Evolutionary conservation across 129 eudicot genomes (phyloP).

Genomic region (Glebionis coronaria): DNA sequence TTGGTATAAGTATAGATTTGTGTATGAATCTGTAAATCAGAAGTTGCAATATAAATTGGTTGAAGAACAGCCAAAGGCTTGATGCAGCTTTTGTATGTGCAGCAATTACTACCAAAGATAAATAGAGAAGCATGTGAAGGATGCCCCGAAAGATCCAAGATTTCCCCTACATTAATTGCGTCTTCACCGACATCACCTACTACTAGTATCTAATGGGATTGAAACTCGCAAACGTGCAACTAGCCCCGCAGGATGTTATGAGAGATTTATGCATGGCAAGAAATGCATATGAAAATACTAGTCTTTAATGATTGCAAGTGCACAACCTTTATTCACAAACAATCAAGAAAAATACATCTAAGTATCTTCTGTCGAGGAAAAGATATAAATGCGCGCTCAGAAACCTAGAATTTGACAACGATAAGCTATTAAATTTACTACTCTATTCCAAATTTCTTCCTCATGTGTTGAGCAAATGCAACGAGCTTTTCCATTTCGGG

Average conservation of each 20-base stretch:
- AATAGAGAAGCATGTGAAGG: constrained; percentile 58
- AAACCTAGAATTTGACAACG: too few species aligned
- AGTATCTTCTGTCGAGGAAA: not conserved
- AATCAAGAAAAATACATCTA: not conserved
- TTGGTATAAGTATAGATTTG: too few species aligned
- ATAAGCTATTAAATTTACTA: not conserved
- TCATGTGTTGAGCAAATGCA: constrained; percentile 20
- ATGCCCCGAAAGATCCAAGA: constrained; percentile 27
- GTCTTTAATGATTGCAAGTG: not conserved
- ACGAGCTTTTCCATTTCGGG: constrained; percentile 21
- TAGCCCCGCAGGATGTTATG: not conserved
- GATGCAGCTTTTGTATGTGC: constrained; percentile 86
- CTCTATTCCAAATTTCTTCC: constrained; percentile 24
- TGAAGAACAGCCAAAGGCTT: not conserved
- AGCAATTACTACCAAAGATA: constrained; percentile 74
- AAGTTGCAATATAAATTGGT: not conserved
- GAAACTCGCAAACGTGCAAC: not conserved
- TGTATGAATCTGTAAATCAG: too few species aligned
- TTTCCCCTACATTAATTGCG: constrained; percentile 28
- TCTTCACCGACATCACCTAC: constrained; percentile 36
- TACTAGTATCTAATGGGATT: not conserved
- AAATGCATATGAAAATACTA: not conserved
- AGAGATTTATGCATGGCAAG: not conserved
- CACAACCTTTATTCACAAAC: constrained; percentile 4
- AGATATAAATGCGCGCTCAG: too few species aligned